Evolutionary conservation across 345 rosid genomes (phyloP), one percentile per base, ranked within the genome.

Genomic region (Lumnitzera racemosa): DNA sequence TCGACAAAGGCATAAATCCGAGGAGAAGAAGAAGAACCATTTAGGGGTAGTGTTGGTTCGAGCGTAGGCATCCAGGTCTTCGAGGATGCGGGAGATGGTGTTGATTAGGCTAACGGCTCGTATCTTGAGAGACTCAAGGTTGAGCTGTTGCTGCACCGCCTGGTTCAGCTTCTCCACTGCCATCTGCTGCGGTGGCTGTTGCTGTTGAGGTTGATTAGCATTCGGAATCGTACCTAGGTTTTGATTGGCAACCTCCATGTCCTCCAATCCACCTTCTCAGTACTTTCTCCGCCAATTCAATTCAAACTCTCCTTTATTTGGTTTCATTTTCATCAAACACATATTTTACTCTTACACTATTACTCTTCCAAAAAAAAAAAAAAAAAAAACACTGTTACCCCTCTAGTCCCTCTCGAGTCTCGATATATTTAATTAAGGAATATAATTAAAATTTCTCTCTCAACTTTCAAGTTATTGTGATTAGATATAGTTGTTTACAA

Each of bases 51-150:
- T 79, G 67, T 88, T 86, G 76, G 95, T 80, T 66, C 87, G 89
- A 55, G 73, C 73, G 61, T 85, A 84, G 56, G 75, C 81, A 16
- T 89, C 91, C 51, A 87, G 85, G 59, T 87, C 96, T 79, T 90
- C 97, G 49, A 94, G 90, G 59, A 94, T 86, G 71, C 96, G 95
- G 73, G 89, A 63, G 68, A 95, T 78, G 67, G 95, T 85, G 51
- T 90, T 90, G 83, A 49, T 79, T 17, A 95, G 87, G 63, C 91
- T 83, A 62, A 66, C 66, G 55, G 89, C 99, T 73, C 99, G 81
- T 49, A 85, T 82, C 74, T 82, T 90, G 47, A 95, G 72, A 20
- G 90, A 71, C 27, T 90, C 96, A 54, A 94, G 74, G 73, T 88
- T 88, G 61, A 90, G 80, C 69, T 79, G 86, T 71, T 88, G 84